Evolutionary conservation across 2,329 filamentous ascomycete genomes (phyloP).

Genomic region (Verticillium dahliae): DNA sequence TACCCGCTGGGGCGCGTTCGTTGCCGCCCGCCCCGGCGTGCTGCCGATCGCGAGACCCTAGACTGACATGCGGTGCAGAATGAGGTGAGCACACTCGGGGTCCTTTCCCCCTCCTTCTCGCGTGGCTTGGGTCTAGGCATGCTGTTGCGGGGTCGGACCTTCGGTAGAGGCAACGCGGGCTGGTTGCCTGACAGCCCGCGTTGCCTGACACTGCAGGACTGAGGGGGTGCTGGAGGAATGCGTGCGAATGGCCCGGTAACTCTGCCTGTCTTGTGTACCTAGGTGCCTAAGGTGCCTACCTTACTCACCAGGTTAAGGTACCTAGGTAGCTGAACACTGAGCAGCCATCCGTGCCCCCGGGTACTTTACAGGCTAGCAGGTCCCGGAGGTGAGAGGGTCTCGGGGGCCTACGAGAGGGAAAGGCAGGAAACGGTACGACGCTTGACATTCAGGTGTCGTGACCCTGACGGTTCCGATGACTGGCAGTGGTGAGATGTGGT

Average conservation of each 20-base stretch:
- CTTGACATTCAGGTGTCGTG: background rate
- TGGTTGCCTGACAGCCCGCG: background rate
- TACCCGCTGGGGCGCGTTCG: too few relatives aligned
- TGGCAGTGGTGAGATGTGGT: background rate
- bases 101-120: background rate
- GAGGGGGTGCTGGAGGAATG: too few relatives aligned
- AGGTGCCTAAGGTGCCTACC: too few relatives aligned
- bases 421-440: background rate
- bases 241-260: too few relatives aligned
- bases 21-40: too few relatives aligned
- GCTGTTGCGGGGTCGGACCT: background rate
- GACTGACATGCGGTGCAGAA: background rate
- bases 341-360: too few relatives aligned
- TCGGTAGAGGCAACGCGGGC: too few relatives aligned
- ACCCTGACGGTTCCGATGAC: background rate
- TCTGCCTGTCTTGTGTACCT: too few relatives aligned
- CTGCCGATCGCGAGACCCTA: too few relatives aligned
- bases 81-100: too few relatives aligned
- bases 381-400: background rate
- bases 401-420: background rate
- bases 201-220: background rate
- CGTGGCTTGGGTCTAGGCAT: background rate
- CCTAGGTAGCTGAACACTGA: too few relatives aligned
- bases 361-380: background rate
- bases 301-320: too few relatives aligned